Evolutionary conservation across 768 basidiomycete genomes (phyloP).

Genomic region (Leucocoprinus birnbaumii): DNA sequence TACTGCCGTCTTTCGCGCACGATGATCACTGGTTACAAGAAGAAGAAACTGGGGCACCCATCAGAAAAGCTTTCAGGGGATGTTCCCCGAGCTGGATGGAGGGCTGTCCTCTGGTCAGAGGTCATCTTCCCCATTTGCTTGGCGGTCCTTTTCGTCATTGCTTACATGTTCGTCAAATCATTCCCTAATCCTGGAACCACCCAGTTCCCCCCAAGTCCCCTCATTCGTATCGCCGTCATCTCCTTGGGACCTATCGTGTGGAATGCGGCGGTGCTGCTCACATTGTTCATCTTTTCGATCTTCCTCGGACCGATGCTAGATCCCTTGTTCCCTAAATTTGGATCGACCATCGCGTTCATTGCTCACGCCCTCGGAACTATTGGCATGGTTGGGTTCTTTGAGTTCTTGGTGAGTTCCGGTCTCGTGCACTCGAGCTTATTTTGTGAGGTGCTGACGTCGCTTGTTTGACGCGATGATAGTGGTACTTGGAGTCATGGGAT

Average conservation of each 20-base stretch:
- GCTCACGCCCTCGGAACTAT: conserved; percentile 81
- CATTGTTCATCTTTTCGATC: conserved; percentile 87
- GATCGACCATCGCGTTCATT: conserved; percentile 87
- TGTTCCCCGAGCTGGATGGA: conserved; percentile 91
- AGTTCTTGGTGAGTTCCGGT: conserved; percentile 77
- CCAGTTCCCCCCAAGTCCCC: conserved; percentile 69
- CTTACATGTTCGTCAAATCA: conserved; percentile 91
- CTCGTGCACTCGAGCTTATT: not conserved
- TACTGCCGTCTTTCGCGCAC: conserved; percentile 98
- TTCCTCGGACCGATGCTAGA: conserved; percentile 92
- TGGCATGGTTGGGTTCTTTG: conserved; percentile 93
- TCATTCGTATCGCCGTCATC: conserved; percentile 92
- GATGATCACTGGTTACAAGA: conserved; percentile 99
- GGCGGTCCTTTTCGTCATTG: conserved; percentile 83
- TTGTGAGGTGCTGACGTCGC: conserved; percentile 15
- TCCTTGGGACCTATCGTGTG: conserved; percentile 93
- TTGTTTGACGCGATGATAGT: conserved; percentile 42
- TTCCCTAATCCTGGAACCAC: conserved; percentile 61
- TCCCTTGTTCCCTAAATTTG: conserved; percentile 83
- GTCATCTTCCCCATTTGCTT: conserved; percentile 82
- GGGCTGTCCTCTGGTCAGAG: conserved; percentile 84
- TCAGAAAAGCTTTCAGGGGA: conserved; percentile 97
- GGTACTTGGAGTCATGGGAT: conserved; percentile 94
- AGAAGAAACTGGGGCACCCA: conserved; percentile 93
- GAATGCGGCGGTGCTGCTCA: conserved; percentile 85